A percentile compares a stretch with the other conserved stretches of the same genome.
Conservation (phyloP, 176 grass and related monocot genomes). For the Aegilops tauschii region DNA sequence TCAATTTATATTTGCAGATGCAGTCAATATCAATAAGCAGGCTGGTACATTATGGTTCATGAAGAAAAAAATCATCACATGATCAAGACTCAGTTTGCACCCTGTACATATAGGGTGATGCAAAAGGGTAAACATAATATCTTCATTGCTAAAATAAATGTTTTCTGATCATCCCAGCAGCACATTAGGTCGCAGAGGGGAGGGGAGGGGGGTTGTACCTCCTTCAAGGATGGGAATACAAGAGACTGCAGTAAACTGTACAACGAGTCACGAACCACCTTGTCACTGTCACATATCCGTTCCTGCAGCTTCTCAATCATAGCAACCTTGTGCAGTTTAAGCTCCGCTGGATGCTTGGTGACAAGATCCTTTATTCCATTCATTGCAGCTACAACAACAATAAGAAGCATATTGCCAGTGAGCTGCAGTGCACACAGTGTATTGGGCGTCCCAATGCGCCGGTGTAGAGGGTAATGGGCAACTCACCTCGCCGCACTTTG, state of each 20-base stretch:
- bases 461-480: not conserved
- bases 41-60: not conserved
- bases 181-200: not conserved
- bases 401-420: not conserved
- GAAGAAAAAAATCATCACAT: not conserved
- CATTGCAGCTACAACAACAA: constrained; percentile 60
- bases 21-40: not conserved
- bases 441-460: not conserved
- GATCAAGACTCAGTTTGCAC: not conserved
- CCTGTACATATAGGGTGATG: not conserved
- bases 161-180: not conserved
- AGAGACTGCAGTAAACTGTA: constrained; percentile 64
- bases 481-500: constrained; percentile 55
- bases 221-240: constrained; percentile 76
- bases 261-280: constrained; percentile 66
- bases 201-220: constrained; percentile 38
- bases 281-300: constrained; percentile 60
- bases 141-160: not conserved
- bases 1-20: not conserved
- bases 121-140: not conserved
- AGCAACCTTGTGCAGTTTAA: constrained; percentile 72
- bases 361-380: constrained; percentile 72
- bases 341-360: constrained; percentile 67
- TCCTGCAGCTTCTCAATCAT: constrained; percentile 85
- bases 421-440: not conserved